Percentiles rank a stretch among this genome's conserved stretches.
phyloP scores from a whole-genome alignment of 345 rosid species.

The Lenwebbia sp. region DNA sequence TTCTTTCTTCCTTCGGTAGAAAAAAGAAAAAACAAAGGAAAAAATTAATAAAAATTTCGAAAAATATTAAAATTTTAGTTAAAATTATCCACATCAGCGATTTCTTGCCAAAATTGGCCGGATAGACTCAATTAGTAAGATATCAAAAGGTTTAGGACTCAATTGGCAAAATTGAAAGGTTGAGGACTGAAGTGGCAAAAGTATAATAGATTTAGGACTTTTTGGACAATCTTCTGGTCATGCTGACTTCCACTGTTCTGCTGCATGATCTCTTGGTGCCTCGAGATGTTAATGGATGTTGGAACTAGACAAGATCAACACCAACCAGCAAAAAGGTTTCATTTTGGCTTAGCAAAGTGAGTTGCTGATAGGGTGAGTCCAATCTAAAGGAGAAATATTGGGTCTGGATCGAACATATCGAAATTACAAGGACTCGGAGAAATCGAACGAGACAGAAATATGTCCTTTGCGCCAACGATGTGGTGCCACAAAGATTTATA shows the following conservation, averaged over 20 bases:
- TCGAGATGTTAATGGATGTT: not conserved
- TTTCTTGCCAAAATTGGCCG: too few relatives aligned
- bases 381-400: not conserved
- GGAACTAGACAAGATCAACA: not conserved
- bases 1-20: too few relatives aligned
- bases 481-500: not conserved
- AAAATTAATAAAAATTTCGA: too few relatives aligned
- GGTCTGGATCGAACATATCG: not conserved
- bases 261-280: not conserved
- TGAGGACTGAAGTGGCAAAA: too few relatives aligned
- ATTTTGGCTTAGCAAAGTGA: not conserved
- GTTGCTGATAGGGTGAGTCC: not conserved
- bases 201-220: too few relatives aligned
- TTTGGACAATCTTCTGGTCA: too few relatives aligned
- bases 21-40: too few relatives aligned
- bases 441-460: not conserved
- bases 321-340: not conserved
- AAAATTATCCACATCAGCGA: too few relatives aligned
- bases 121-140: too few relatives aligned
- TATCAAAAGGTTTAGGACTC: too few relatives aligned
- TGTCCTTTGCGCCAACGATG: not conserved
- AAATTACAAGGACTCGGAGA: not conserved
- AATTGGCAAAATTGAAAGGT: too few relatives aligned
- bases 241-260: not conserved
- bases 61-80: too few relatives aligned